Conservation (phyloP, 1,139 yeast genomes). For the Yamadazyma conglobata region DNA sequence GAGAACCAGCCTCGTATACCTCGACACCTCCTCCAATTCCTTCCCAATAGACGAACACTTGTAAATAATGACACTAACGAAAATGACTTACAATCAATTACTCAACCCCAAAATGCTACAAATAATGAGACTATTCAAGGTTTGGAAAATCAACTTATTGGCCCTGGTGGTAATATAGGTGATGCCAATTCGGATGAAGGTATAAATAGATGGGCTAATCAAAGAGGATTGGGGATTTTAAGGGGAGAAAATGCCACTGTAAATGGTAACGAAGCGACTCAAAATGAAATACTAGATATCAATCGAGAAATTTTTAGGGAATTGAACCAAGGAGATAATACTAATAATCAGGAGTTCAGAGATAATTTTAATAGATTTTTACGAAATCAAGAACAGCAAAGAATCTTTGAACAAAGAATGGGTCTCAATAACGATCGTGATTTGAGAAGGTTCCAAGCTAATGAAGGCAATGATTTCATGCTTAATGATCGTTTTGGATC, state of each 20-base stretch:
- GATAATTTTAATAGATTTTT: slow-evolving; percentile 36
- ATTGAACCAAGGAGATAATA: slow-evolving; percentile 31
- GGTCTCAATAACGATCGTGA: slow-evolving; percentile 1
- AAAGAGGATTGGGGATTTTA: slow-evolving; percentile 33
- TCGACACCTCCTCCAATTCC: neutral
- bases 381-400: slow-evolving; percentile 27
- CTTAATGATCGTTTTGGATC: slow-evolving; percentile 10
- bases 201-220: slow-evolving; percentile 29
- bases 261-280: slow-evolving; percentile 13
- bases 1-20: neutral
- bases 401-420: slow-evolving; percentile 9
- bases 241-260: slow-evolving; percentile 9
- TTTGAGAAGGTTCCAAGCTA: neutral
- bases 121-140: slow-evolving; percentile 2
- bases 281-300: slow-evolving; percentile 27
- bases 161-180: slow-evolving; percentile 5
- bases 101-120: neutral
- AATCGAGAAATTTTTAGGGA: slow-evolving; percentile 36
- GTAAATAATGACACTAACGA: slow-evolving; percentile 1
- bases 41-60: slow-evolving; percentile 1
- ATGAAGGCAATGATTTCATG: slow-evolving; percentile 1
- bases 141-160: slow-evolving; percentile 1
- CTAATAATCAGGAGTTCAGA: slow-evolving; percentile 38
- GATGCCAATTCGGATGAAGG: slow-evolving; percentile 18
- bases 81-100: neutral